Evolutionary conservation across 768 basidiomycete genomes (phyloP).

Genomic region (Porpolomopsis calyptriformis): DNA sequence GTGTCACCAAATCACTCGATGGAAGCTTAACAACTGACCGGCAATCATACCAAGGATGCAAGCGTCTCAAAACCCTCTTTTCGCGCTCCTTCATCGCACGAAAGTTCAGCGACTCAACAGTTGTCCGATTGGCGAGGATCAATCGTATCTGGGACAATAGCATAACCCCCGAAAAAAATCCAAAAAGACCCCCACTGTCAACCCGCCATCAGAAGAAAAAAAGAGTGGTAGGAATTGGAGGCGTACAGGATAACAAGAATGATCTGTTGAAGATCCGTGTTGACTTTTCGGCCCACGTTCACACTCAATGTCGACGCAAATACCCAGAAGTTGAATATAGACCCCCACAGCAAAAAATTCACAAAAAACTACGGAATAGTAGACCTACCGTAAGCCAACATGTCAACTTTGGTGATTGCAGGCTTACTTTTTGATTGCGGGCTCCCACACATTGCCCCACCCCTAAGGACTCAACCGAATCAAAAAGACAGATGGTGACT

Average conservation of each 20-base stretch:
- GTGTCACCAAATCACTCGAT: not conserved
- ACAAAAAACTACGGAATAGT: conserved; percentile 59
- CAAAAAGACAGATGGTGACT: not conserved
- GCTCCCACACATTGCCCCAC: conserved; percentile 93
- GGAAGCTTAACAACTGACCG: conserved; percentile 29
- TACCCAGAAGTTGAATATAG: conserved; percentile 51
- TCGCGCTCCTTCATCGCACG: conserved; percentile 60
- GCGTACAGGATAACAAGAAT: conserved; percentile 68
- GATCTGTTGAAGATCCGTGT: conserved; percentile 53
- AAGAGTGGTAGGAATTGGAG: not conserved
- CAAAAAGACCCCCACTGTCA: conserved; percentile 57
- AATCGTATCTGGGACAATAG: conserved; percentile 48
- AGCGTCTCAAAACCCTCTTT: conserved; percentile 33
- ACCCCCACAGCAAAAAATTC: conserved; percentile 61
- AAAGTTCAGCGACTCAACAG: conserved; percentile 64
- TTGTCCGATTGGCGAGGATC: conserved; percentile 56
- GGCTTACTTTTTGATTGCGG: conserved; percentile 69
- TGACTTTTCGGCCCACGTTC: conserved; percentile 27
- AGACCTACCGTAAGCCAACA: conserved; percentile 2
- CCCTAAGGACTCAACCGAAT: conserved; percentile 36
- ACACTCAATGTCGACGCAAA: conserved; percentile 50
- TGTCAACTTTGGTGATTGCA: not conserved
- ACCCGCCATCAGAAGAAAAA: not conserved
- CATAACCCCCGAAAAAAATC: conserved; percentile 56
- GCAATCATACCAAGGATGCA: conserved; percentile 44